Conservation (phyloP, 495 filamentous ascomycete genomes). For the Xylona heveae region DNA sequence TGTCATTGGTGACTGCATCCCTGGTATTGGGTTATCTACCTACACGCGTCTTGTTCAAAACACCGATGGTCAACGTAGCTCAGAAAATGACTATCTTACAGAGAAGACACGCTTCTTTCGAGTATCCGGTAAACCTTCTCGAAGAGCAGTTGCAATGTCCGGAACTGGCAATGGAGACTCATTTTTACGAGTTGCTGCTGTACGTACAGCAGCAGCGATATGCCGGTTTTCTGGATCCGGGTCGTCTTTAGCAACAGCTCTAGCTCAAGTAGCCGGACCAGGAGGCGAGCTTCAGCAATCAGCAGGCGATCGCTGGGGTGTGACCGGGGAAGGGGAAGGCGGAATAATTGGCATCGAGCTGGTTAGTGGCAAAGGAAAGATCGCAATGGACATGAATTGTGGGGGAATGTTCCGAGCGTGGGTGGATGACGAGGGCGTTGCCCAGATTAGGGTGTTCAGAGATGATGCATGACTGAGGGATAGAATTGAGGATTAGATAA, state of each 20-base stretch:
- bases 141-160: slow-evolving; percentile 44
- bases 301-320: slow-evolving; percentile 55
- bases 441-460: slow-evolving; percentile 41
- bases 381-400: slow-evolving; percentile 69
- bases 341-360: slow-evolving; percentile 77
- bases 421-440: slow-evolving; percentile 39
- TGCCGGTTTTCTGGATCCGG: slow-evolving; percentile 33
- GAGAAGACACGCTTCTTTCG: slow-evolving; percentile 18
- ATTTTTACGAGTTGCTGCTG: slow-evolving; percentile 55
- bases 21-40: too few species aligned
- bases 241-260: slow-evolving; percentile 21
- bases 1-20: too few species aligned
- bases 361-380: slow-evolving; percentile 20
- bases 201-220: slow-evolving; percentile 50
- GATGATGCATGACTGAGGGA: too few species aligned
- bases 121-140: too few species aligned
- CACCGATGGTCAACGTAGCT: too few species aligned
- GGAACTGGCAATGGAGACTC: slow-evolving; percentile 86
- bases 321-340: slow-evolving; percentile 60
- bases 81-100: slow-evolving; percentile 1
- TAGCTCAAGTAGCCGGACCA: slow-evolving; percentile 42
- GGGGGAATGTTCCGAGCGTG: slow-evolving; percentile 80
- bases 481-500: too few species aligned
- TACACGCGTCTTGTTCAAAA: too few species aligned
- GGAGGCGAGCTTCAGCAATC: slow-evolving; percentile 55